Conservation (phyloP, 495 filamentous ascomycete genomes). For the Aspergillus coremiiformis region DNA sequence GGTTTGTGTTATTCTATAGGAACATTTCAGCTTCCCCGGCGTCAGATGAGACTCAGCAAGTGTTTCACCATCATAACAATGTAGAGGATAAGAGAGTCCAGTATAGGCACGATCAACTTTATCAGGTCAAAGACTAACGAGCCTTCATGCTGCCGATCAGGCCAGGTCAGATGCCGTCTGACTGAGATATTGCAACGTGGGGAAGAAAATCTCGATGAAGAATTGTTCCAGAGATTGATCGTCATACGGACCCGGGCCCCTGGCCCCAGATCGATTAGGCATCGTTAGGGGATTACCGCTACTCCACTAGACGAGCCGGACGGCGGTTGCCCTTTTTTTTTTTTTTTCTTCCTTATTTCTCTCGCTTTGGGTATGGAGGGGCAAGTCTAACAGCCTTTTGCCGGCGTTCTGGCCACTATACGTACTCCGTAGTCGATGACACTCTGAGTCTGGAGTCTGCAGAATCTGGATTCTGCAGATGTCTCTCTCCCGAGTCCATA, state of each 20-base stretch:
- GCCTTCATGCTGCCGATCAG: not conserved
- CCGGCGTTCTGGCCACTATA: not conserved
- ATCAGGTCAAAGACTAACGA: not conserved
- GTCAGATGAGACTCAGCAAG: not conserved
- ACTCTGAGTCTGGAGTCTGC: not conserved
- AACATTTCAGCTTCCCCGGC: not conserved
- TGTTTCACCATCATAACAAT: not conserved
- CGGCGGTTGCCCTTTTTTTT: not conserved
- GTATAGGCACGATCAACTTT: not conserved
- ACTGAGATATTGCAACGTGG: not conserved
- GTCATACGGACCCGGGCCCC: not conserved
- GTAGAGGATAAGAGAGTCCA: not conserved
- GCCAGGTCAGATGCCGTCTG: not conserved
- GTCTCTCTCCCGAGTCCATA: no score
- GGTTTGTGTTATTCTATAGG: not conserved
- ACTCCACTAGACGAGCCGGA: not conserved
- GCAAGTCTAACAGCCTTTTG: not conserved
- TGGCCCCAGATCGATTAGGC: constrained; percentile 7
- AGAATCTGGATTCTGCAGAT: no score
- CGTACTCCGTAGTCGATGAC: not conserved
- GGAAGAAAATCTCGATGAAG: constrained; percentile 5
- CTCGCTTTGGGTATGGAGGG: not conserved
- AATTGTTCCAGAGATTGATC: constrained; percentile 4
- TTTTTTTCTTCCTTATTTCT: not conserved
- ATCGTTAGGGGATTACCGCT: not conserved